These are phyloP conservation scores for Podila minutissima DNA, from an alignment of 192 early-diverging fungal genomes.

Conservation along the genomic window DNA sequence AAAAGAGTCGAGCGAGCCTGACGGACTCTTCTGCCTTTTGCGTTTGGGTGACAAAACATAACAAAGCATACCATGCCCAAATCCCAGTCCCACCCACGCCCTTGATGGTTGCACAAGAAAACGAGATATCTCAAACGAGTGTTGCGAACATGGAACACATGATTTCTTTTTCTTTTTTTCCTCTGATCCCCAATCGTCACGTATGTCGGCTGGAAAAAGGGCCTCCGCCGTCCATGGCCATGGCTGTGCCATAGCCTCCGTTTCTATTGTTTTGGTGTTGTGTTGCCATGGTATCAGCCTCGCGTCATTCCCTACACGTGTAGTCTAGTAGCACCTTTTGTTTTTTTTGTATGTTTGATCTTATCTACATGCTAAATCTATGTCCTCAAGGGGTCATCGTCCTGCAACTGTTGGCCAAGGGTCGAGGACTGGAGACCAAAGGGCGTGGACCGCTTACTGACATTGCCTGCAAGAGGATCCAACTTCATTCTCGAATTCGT, in stretches of 20 bases:
- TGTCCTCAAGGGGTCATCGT: conserved; percentile 35
- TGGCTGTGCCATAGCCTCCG: conserved; percentile 17
- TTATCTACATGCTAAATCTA: not conserved
- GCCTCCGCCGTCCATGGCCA: too few relatives aligned
- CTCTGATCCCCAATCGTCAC: too few relatives aligned
- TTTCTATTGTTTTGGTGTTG: conserved; percentile 1
- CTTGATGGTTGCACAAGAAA: too few relatives aligned
- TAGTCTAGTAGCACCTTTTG: not conserved
- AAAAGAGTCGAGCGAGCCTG: too few relatives aligned
- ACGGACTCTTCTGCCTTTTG: not conserved
- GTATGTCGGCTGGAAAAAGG: too few relatives aligned
- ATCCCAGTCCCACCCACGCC: too few relatives aligned
- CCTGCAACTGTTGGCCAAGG: conserved; percentile 15
- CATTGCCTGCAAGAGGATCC: conserved; percentile 29
- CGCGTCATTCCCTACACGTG: not conserved
- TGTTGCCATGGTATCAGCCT: conserved; percentile 1
- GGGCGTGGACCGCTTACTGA: conserved; percentile 5
- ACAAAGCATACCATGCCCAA: too few relatives aligned
- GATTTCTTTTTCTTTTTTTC: too few relatives aligned
- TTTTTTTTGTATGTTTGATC: not conserved
- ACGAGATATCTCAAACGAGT: too few relatives aligned
- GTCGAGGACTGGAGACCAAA: not conserved
- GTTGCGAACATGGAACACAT: too few relatives aligned
- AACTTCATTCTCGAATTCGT: conserved; percentile 23
- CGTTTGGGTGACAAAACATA: too few relatives aligned